Base-by-base conservation (phyloP, 2,329 filamentous ascomycete species). In the Chalara sp. region DNA sequence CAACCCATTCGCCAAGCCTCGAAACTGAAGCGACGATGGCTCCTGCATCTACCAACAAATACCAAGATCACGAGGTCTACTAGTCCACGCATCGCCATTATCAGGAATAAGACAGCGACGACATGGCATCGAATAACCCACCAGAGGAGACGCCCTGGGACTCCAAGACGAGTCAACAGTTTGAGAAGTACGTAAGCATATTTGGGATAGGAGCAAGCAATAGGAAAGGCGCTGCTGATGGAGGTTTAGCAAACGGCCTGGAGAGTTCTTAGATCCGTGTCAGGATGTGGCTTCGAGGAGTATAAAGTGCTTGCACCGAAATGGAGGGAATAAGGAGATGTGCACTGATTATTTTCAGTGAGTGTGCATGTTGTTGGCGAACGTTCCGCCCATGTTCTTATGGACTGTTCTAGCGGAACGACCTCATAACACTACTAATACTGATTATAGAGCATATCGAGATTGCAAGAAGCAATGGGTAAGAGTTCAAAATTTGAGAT, bases 391-490 rank as follows among this genome's bases (percentile, higher is more conserved):
- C 2, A 37, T 37, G 8, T 37, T 8, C 35, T 37, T 37, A 10
- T 37, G n/a, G 35, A 37, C 35, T 37, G n/a, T 8, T n/a, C 8
- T n/a, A 37, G 35, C 4, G n/a, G 35, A 37, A 37, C 35, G n/a
- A n/a, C 8, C n/a, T n/a, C 35, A 10, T 37, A 37, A 2, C n/a
- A 37, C 8, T 37, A 37, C n/a, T 37, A 41, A 42, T 42, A 44
- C 44, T 56, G 35, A 49, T 11, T 37, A n/a, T 49, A 95, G 90
- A 70, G 90, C 90, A 47, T 97, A 96, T 69, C 82, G 90, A 53
- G 89, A 95, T 56, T 97, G 92, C 71, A 96, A 96, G 69, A 91
- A 95, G 72, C 79, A 84, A 73, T 96, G 91, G 91, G 90, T 96
- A 76, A 62, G 80, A 54, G n/a, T 49, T 44, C n/a, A n/a, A 10